Evolutionary conservation across 306 rosid genomes (phyloP).

Genomic region (Sicyos edulis): DNA sequence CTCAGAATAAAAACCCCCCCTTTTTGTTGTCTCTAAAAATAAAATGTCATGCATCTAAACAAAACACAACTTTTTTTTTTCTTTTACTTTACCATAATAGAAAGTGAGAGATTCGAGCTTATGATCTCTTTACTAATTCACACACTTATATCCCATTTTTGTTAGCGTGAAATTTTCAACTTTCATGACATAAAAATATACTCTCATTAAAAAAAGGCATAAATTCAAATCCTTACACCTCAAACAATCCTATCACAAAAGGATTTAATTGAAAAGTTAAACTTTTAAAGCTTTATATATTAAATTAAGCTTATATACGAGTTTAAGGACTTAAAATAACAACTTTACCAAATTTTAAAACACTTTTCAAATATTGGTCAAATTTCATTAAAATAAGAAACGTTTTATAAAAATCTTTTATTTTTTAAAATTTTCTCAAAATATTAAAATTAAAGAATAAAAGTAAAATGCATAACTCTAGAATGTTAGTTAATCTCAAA

Average conservation of each 20-base stretch:
- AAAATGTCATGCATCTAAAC: too few relatives aligned
- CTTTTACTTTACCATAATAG: too few relatives aligned
- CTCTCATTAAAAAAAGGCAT: too few relatives aligned
- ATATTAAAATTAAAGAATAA: neutral
- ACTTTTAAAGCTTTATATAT: neutral
- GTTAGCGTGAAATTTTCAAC: too few relatives aligned
- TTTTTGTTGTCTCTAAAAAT: too few relatives aligned
- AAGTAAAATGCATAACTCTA: neutral
- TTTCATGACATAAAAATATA: too few relatives aligned
- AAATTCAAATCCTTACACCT: too few relatives aligned
- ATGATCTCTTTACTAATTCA: too few relatives aligned
- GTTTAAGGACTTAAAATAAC: neutral
- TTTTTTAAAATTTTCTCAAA: neutral
- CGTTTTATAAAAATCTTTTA: neutral
- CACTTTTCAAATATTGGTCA: constrained; percentile 1
- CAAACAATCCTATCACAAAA: neutral
- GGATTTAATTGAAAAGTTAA: neutral
- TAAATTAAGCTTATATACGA: neutral
- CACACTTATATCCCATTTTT: too few relatives aligned
- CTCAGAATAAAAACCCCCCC: too few relatives aligned
- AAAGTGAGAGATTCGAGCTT: too few relatives aligned
- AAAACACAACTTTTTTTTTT: too few relatives aligned
- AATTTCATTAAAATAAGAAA: neutral
- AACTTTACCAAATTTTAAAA: neutral
- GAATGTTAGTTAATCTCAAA: neutral